Evolutionary conservation across 164 flowering plant genomes (phyloP).

Genomic region (Vitis amurensis): DNA sequence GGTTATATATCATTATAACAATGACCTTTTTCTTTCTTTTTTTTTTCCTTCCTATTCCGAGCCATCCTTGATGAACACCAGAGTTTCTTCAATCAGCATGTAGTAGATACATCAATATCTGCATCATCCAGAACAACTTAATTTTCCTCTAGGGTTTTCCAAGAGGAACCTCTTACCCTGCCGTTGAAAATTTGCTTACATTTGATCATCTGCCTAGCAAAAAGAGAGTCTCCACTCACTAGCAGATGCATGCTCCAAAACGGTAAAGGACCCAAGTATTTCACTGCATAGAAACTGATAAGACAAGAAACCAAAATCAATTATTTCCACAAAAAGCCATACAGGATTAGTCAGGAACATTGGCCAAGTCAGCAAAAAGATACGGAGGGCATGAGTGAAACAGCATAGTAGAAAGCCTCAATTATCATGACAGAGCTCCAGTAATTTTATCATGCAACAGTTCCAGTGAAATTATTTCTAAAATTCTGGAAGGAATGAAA

Average conservation of each 20-base stretch:
- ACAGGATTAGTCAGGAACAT: too few relatives aligned
- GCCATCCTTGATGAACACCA: constrained; percentile 17
- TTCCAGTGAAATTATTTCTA: too few relatives aligned
- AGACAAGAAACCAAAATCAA: too few relatives aligned
- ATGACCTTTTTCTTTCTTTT: background rate
- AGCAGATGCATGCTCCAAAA: constrained; percentile 25
- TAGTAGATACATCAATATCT: constrained; percentile 19
- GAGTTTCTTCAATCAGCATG: constrained; percentile 23
- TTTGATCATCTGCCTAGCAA: constrained; percentile 20
- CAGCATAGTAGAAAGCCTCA: too few relatives aligned
- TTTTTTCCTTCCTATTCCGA: constrained; percentile 13
- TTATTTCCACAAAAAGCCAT: too few relatives aligned
- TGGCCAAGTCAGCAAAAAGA: too few relatives aligned
- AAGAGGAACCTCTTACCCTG: constrained; percentile 12
- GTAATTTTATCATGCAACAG: too few relatives aligned
- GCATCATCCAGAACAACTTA: constrained; percentile 15
- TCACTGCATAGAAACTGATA: constrained; percentile 20
- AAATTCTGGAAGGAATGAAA: too few relatives aligned
- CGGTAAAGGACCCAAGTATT: constrained; percentile 9
- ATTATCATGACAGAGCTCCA: too few relatives aligned
- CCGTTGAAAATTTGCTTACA: constrained; percentile 13
- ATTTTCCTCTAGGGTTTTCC: constrained; percentile 14
- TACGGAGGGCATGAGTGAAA: too few relatives aligned
- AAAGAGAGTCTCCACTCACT: constrained; percentile 16
- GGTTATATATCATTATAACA: constrained; percentile 7